Evolutionary conservation across 805 yeast genomes (phyloP), one percentile per base, ranked within the genome.

Genomic region (Zygosaccharomyces bailii): DNA sequence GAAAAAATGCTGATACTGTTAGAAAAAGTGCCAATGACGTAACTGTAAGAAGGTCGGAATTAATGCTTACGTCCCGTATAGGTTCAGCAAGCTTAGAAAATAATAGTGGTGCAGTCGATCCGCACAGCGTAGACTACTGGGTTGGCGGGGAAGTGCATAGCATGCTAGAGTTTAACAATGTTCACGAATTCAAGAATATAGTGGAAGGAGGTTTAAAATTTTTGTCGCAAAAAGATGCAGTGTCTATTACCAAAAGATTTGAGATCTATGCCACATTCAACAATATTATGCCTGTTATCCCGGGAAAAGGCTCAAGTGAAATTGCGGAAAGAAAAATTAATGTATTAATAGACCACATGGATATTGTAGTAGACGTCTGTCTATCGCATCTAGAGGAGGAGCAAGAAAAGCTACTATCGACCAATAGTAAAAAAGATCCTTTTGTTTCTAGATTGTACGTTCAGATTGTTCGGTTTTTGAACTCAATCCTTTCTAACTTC

Each of bases 241-340:
- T 34, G 2, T 34, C 19, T 10, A 34, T 24, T 10, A 25, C 50
- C 3, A 49, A 53, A 19, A 47, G 55, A 11, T 63, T 60, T 43
- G 67, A 63, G 48, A 46, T 63, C 19, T 63, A 59, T 46, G 66
- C 66, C 2, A 61, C 67, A 2, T 56, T 63, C 34, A 61, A 60
- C 34, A 60, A 56, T 38, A 55, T 63, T 9, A 45, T 61, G 21
- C 61, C 62, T 9, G 20, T 44, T 2, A 30, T 37, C 6, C 24
- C 51, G 9, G 29, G 43, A 5, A 48, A 33, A 10, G 31, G 16
- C 4, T 25, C 7, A 8, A 42, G 37, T 19, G 52, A 50, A 4
- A 44, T 51, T 16, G 39, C 33, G 18, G 55, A 60, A 8, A 50
- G 45, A 27, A 59, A 57, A 34, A 34, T 49, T 4, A 44, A 42